These are phyloP conservation scores for Cordyceps sp. DNA, from an alignment of 2,329 filamentous ascomycete species.

Conservation along the genomic window DNA sequence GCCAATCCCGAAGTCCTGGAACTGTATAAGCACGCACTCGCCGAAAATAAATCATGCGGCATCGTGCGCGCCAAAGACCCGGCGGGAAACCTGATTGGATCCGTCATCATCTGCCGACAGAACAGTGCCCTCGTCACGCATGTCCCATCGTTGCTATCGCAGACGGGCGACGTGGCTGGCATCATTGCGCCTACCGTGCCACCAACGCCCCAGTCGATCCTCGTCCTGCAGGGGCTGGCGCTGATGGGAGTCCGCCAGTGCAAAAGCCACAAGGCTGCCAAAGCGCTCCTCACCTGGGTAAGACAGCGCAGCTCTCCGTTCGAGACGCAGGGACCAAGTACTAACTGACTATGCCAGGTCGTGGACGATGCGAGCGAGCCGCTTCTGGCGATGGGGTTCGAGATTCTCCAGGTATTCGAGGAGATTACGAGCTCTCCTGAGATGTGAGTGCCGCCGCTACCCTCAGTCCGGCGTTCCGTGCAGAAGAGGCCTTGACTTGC, in stretches of 20 bases:
- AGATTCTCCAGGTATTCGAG: constrained; percentile 63
- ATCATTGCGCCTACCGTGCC: constrained; percentile 69
- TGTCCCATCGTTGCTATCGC: constrained; percentile 50
- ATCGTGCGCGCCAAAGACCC: constrained; percentile 68
- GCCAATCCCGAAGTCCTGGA: constrained; percentile 64
- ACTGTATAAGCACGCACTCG: constrained; percentile 61
- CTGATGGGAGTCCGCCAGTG: constrained; percentile 70
- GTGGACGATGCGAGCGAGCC: constrained; percentile 56
- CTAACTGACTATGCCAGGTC: constrained; percentile 29
- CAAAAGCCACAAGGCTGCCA: constrained; percentile 58
- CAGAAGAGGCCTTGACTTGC: too few relatives aligned
- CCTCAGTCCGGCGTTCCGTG: too few relatives aligned
- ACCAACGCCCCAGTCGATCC: constrained; percentile 46
- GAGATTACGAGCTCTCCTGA: constrained; percentile 53
- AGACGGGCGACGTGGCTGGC: constrained; percentile 46
- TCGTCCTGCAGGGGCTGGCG: constrained; percentile 61
- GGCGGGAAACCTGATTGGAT: constrained; percentile 54
- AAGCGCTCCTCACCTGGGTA: constrained; percentile 68
- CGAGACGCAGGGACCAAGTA: background rate
- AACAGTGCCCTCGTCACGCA: constrained; percentile 51
- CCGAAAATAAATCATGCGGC: constrained; percentile 55
- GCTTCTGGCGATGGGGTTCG: constrained; percentile 65
- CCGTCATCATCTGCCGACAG: constrained; percentile 61
- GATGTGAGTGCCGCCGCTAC: too few relatives aligned
- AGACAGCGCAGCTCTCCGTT: constrained; percentile 15